Base-by-base conservation (phyloP, 805 yeast species). In the Brettanomyces sp. region DNA sequence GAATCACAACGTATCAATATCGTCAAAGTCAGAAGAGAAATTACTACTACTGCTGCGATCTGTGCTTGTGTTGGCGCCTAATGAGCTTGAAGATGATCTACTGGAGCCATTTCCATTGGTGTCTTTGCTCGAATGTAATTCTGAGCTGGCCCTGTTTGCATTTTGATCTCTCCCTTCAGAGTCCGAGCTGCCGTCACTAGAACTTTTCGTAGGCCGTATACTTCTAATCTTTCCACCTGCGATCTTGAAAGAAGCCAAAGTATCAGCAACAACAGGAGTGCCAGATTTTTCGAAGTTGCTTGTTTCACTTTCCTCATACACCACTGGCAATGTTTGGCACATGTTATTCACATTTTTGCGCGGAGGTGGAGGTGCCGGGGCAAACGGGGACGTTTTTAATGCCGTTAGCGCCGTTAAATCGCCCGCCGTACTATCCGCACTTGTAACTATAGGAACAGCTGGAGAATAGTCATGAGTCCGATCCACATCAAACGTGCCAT, bases 271-370 rank as follows among this genome's bases (percentile, higher is more conserved):
- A n/a, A 38, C 42, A 11, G 43, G 25, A 5, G 36, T 34, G 23
- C 21, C 6, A 41, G 44, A 25, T 21, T 22, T 33, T 41, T 28
- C n/a, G 28, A 40, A 47, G 40, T 37, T 39, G 35, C 43, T 49
- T 39, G 47, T 48, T 22, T 43, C 48, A 1, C 57, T 53, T 8
- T 54, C 52, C 42, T 61, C 66, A 48, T 57, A 60, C 9, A 62
- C 47, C 11, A 61, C 56, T 25, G 32, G 24, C 37, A 18, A 35
- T 8, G 8, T 35, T 12, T 8, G 8, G 14, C 37, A 6, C 37
- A 35, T 18, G 13, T 8, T n/a, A 12, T 7, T 35, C 37, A 6
- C 37, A 35, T 24, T 45, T 30, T 49, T 47, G 36, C 52, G 42
- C 21, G 49, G 42, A 18, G 52, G 50, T 14, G 52, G 54, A 3